Conservation (phyloP, 2,329 filamentous ascomycete genomes). For the Microcyclosporella mali region DNA sequence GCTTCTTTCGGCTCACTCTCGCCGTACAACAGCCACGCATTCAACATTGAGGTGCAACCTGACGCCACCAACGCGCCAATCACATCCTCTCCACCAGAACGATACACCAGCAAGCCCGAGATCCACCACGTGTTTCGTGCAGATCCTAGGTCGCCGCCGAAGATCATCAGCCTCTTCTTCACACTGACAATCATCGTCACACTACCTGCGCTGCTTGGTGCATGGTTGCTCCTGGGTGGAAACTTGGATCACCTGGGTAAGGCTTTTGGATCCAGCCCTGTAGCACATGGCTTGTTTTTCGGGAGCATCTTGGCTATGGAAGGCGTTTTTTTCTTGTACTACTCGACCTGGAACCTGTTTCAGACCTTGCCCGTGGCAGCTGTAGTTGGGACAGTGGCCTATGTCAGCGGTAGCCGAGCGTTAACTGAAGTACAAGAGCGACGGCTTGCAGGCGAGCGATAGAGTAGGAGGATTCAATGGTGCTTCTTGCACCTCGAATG, state of each 20-base stretch:
- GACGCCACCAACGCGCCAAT: conserved; percentile 57
- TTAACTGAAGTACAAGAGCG: conserved; percentile 88
- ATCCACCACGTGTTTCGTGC: conserved; percentile 86
- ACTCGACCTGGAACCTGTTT: conserved; percentile 86
- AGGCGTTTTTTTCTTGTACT: conserved; percentile 90
- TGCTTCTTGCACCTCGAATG: background rate
- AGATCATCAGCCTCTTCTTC: conserved; percentile 73
- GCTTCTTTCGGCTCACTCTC: conserved; percentile 75
- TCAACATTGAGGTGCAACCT: conserved; percentile 62
- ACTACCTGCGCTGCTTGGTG: conserved; percentile 65
- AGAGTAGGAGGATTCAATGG: conserved; percentile 1
- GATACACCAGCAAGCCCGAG: conserved; percentile 76
- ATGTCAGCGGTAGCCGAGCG: conserved; percentile 83
- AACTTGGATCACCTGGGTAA: conserved; percentile 73
- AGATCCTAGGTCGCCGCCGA: conserved; percentile 73
- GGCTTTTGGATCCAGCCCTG: conserved; percentile 67
- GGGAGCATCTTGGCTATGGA: conserved; percentile 84
- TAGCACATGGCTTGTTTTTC: conserved; percentile 79
- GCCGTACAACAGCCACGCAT: conserved; percentile 62
- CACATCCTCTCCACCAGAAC: conserved; percentile 60
- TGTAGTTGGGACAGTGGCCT: conserved; percentile 62
- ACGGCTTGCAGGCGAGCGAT: conserved; percentile 66
- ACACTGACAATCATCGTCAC: conserved; percentile 64
- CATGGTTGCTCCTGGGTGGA: conserved; percentile 73
- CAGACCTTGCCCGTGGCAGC: conserved; percentile 71